These are phyloP conservation scores for Imleria badia DNA, from an alignment of 768 basidiomycete species.

Conservation along the genomic window DNA sequence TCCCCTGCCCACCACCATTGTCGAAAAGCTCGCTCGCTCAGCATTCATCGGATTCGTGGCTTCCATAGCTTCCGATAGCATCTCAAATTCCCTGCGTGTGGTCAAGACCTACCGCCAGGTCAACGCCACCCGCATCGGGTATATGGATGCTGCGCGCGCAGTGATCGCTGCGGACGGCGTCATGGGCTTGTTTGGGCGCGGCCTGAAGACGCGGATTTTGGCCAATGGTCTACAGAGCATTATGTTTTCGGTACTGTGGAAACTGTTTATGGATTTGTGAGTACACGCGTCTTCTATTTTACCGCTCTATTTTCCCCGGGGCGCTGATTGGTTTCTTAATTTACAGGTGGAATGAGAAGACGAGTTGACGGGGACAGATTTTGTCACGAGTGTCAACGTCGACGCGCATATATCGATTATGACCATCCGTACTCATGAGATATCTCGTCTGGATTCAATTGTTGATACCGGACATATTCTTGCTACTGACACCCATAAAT, in stretches of 20 bases:
- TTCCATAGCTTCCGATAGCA: conserved; percentile 79
- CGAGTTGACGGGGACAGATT: neutral
- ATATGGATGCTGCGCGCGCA: conserved; percentile 71
- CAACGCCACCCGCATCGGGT: conserved; percentile 76
- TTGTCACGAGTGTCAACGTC: neutral
- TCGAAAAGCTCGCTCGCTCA: conserved; percentile 68
- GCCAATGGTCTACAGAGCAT: conserved; percentile 91
- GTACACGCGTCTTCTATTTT: conserved; percentile 28
- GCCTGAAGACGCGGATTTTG: conserved; percentile 83
- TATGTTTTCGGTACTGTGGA: conserved; percentile 92
- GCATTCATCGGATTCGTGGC: conserved; percentile 92
- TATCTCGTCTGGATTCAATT: neutral
- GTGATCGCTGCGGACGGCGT: conserved; percentile 77
- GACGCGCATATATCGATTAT: neutral
- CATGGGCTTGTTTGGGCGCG: conserved; percentile 82
- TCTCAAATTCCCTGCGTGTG: conserved; percentile 88
- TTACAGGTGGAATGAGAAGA: conserved; percentile 38
- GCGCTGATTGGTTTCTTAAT: neutral
- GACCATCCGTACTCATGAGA: neutral
- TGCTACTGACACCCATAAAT: neutral
- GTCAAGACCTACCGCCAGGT: conserved; percentile 97
- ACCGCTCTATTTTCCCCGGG: no score
- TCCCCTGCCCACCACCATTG: conserved; percentile 50
- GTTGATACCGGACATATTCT: neutral
- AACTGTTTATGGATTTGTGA: conserved; percentile 84